Evolutionary conservation across 176 grass and related monocot genomes (phyloP).

Genomic region (Carex littledalei): DNA sequence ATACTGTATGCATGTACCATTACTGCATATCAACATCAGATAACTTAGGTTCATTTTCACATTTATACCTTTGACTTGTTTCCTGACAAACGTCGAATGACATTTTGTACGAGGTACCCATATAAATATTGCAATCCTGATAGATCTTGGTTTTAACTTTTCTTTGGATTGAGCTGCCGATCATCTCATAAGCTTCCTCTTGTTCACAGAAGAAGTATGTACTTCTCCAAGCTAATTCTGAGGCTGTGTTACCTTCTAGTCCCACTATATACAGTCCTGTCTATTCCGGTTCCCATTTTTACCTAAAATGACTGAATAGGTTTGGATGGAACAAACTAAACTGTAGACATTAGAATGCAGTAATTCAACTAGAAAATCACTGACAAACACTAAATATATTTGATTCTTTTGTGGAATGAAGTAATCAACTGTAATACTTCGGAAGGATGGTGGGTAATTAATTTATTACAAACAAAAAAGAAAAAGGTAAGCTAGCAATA

Average conservation of each 20-base stretch:
- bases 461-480: background rate
- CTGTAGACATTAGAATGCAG: background rate
- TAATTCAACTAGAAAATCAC: background rate
- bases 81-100: background rate
- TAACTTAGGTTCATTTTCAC: background rate
- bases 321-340: background rate
- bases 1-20: background rate
- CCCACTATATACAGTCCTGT: background rate
- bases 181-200: background rate
- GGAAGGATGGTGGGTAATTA: background rate
- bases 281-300: background rate
- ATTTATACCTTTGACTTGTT: background rate
- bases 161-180: background rate
- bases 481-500: background rate
- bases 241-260: background rate
- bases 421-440: background rate
- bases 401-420: background rate
- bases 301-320: background rate
- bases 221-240: background rate
- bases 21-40: background rate
- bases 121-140: background rate
- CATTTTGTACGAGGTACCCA: background rate
- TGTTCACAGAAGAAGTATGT: background rate
- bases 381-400: background rate
- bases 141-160: background rate